These are phyloP conservation scores for Globisporangium rhizosaccharum DNA, from an alignment of 352 stramenopile genomes.

Conservation along the genomic window DNA sequence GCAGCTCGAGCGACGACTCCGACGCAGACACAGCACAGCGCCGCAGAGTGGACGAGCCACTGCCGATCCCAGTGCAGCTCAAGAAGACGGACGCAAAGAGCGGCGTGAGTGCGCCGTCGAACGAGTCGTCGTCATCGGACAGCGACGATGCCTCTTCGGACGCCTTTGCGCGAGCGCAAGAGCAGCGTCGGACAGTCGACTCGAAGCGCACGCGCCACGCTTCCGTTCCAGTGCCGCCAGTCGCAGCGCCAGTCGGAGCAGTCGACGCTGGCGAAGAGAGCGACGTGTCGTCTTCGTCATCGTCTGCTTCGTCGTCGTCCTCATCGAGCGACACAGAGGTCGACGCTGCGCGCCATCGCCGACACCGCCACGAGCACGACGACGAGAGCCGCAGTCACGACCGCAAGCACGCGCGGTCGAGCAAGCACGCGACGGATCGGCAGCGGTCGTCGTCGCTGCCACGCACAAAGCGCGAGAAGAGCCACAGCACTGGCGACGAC, in stretches of 20 bases:
- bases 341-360: slow-evolving; percentile 6
- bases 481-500: slow-evolving; percentile 27
- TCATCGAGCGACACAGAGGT: slow-evolving; percentile 13
- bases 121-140: slow-evolving; percentile 14
- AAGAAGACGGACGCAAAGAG: slow-evolving; percentile 13
- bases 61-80: not conserved
- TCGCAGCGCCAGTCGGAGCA: not conserved
- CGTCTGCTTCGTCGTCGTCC: slow-evolving; percentile 6
- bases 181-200: slow-evolving; percentile 2
- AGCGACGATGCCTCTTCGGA: not conserved
- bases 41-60: not conserved
- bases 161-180: slow-evolving; percentile 16
- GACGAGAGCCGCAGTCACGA: not conserved
- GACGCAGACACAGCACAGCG: slow-evolving; percentile 12
- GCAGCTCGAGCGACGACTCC: slow-evolving; percentile 30
- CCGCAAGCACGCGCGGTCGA: slow-evolving; percentile 11
- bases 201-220: slow-evolving; percentile 17
- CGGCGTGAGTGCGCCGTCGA: slow-evolving; percentile 20
- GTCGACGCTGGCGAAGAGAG: slow-evolving; percentile 2
- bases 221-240: not conserved
- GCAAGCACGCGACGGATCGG: slow-evolving; percentile 14
- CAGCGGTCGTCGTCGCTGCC: slow-evolving; percentile 30
- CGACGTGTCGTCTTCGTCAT: slow-evolving; percentile 10
- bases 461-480: slow-evolving; percentile 33
- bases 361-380: slow-evolving; percentile 20